Percentiles rank a stretch among this genome's conserved stretches.
These are phyloP conservation scores for Colletotrichum kahawae DNA, from an alignment of 2,329 filamentous ascomycete species.

Conservation along the genomic window DNA sequence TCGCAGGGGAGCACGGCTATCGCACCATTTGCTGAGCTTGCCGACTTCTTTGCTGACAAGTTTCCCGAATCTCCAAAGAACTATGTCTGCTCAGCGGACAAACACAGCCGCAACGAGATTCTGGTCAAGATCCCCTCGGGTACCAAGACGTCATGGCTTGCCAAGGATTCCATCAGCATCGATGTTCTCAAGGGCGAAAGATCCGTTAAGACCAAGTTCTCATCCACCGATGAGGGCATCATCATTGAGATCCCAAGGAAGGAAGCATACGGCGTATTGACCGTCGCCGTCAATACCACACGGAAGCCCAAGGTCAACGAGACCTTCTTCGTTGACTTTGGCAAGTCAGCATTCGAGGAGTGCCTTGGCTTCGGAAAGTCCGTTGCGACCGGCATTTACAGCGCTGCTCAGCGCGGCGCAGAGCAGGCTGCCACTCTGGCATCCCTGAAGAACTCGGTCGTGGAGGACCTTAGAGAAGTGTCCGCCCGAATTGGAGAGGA, in stretches of 20 bases:
- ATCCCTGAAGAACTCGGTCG: not conserved
- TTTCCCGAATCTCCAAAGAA: slow-evolving; percentile 32
- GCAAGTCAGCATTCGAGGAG: slow-evolving; percentile 49
- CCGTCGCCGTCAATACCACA: slow-evolving; percentile 62
- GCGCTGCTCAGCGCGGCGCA: slow-evolving; percentile 37
- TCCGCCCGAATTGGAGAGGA: slow-evolving; percentile 2
- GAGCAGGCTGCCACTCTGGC: not conserved
- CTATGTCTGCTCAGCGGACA: slow-evolving; percentile 49
- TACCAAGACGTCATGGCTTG: slow-evolving; percentile 59
- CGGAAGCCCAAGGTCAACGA: slow-evolving; percentile 66
- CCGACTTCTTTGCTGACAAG: slow-evolving; percentile 46
- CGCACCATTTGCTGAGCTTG: slow-evolving; percentile 44
- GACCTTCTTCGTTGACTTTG: slow-evolving; percentile 65
- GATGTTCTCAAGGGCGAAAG: slow-evolving; percentile 55
- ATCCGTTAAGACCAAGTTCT: slow-evolving; percentile 53
- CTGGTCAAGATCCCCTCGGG: slow-evolving; percentile 57
- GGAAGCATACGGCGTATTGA: slow-evolving; percentile 63
- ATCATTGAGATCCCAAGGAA: slow-evolving; percentile 55
- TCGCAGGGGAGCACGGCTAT: slow-evolving; percentile 30
- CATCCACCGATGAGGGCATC: slow-evolving; percentile 54
- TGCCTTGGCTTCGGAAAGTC: slow-evolving; percentile 49
- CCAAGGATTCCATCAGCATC: slow-evolving; percentile 61
- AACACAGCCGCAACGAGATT: slow-evolving; percentile 54
- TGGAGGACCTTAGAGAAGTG: not conserved
- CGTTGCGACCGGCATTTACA: slow-evolving; percentile 46